Conservation (phyloP, 2,329 filamentous ascomycete species). For the Fonsecaea pedrosoi region DNA sequence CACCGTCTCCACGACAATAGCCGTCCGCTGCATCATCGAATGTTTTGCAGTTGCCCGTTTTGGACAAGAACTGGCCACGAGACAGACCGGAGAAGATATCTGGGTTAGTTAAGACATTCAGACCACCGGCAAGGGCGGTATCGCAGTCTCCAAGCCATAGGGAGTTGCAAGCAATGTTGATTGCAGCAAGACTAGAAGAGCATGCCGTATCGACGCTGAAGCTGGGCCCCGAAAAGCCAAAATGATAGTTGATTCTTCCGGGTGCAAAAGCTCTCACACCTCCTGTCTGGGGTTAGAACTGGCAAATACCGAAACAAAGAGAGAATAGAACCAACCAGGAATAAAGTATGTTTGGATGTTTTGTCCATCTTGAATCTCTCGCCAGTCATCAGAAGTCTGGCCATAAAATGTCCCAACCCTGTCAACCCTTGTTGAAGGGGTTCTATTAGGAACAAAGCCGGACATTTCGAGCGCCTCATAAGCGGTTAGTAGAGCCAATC, state of each 20-base stretch:
- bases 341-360: slow-evolving; percentile 41
- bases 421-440: slow-evolving; percentile 63
- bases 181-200: slow-evolving; percentile 69
- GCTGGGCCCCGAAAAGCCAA: slow-evolving; percentile 70
- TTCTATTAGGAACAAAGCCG: slow-evolving; percentile 71
- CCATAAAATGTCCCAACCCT: slow-evolving; percentile 71
- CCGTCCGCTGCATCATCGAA: slow-evolving; percentile 60
- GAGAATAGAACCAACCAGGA: slow-evolving; percentile 18
- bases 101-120: slow-evolving; percentile 69
- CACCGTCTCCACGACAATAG: slow-evolving; percentile 61
- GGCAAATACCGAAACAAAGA: not conserved
- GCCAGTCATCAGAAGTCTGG: slow-evolving; percentile 40
- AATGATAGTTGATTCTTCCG: slow-evolving; percentile 64
- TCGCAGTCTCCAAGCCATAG: slow-evolving; percentile 74
- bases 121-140: slow-evolving; percentile 74
- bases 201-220: slow-evolving; percentile 73
- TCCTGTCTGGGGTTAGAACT: slow-evolving; percentile 21
- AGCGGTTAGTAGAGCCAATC: slow-evolving; percentile 68
- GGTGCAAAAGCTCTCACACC: slow-evolving; percentile 40
- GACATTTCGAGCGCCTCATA: slow-evolving; percentile 79
- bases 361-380: slow-evolving; percentile 40
- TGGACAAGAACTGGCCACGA: slow-evolving; percentile 49
- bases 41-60: slow-evolving; percentile 56
- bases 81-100: slow-evolving; percentile 46
- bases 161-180: slow-evolving; percentile 69